Percentiles rank a stretch among this genome's conserved stretches.
Conservation (phyloP, 805 yeast genomes). For the Lachancea waltii region DNA sequence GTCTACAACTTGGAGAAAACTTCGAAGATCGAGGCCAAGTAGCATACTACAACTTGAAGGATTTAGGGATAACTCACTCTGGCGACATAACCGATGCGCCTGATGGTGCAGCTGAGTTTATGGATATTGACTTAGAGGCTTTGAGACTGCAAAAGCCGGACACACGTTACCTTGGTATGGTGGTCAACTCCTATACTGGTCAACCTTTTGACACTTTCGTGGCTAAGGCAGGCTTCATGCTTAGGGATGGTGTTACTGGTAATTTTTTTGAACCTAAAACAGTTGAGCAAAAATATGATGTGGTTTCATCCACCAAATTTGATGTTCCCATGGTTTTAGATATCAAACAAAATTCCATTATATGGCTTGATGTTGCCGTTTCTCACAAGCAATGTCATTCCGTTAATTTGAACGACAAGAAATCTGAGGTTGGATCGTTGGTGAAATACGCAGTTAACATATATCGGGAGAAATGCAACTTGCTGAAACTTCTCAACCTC, state of each 20-base stretch:
- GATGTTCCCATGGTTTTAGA: slow-evolving; percentile 2
- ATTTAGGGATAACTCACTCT: slow-evolving; percentile 4
- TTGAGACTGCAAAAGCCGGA: neutral
- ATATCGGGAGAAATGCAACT: slow-evolving; percentile 4
- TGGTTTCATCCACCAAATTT: slow-evolving; percentile 1
- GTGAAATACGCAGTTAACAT: slow-evolving; percentile 6
- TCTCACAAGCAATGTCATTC: neutral
- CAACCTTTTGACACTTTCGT: slow-evolving; percentile 4
- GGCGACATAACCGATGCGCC: slow-evolving; percentile 7
- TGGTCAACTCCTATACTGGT: slow-evolving; percentile 5
- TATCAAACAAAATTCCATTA: neutral
- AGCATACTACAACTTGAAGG: slow-evolving; percentile 3
- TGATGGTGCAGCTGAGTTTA: slow-evolving; percentile 7
- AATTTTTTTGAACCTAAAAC: slow-evolving; percentile 5
- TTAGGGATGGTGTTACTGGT: slow-evolving; percentile 6
- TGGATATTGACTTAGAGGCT: slow-evolving; percentile 4
- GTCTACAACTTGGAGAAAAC: slow-evolving; percentile 1
- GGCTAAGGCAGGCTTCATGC: slow-evolving; percentile 8
- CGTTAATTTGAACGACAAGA: slow-evolving; percentile 3
- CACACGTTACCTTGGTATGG: slow-evolving; percentile 2
- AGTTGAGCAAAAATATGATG: slow-evolving; percentile 6
- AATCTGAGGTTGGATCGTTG: slow-evolving; percentile 2
- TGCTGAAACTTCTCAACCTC: slow-evolving; percentile 2
- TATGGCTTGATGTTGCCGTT: slow-evolving; percentile 6
- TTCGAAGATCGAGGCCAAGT: neutral